Conservation (phyloP, 2,329 filamentous ascomycete genomes). For the Stachybotrys echinatus region DNA sequence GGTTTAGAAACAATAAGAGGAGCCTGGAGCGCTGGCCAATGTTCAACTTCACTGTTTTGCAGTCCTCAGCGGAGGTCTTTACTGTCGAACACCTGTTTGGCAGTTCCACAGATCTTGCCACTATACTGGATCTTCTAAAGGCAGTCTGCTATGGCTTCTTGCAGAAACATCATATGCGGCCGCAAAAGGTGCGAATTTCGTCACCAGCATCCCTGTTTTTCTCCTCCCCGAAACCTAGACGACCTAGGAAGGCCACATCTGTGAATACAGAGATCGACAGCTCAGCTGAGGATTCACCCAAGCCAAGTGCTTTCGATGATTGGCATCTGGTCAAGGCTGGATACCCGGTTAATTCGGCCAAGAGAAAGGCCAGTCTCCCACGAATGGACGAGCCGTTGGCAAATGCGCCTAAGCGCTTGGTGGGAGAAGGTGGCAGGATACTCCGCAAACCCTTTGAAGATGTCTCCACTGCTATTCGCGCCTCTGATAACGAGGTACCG, state of each 20-base stretch:
- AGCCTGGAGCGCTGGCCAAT: conserved; percentile 79
- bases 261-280: neutral
- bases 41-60: conserved; percentile 71
- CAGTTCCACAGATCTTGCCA: conserved; percentile 43
- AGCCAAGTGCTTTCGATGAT: conserved; percentile 21
- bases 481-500: conserved; percentile 4
- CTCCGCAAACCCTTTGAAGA: conserved; percentile 41
- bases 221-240: conserved; percentile 13
- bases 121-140: conserved; percentile 54
- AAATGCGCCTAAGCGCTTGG: conserved; percentile 16
- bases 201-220: conserved; percentile 17
- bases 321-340: conserved; percentile 32
- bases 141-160: conserved; percentile 71
- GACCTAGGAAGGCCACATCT: neutral
- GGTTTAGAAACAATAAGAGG: conserved; percentile 42
- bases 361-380: conserved; percentile 1
- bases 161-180: conserved; percentile 63
- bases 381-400: conserved; percentile 1
- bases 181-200: conserved; percentile 29
- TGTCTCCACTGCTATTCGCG: too few species aligned
- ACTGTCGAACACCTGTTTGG: conserved; percentile 33
- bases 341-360: conserved; percentile 4
- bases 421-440: conserved; percentile 35
- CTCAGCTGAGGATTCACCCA: neutral
- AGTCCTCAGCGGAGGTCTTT: conserved; percentile 25